These are phyloP conservation scores for Nakazawaea ambrosiae DNA, from an alignment of 805 yeast genomes.

Conservation along the genomic window DNA sequence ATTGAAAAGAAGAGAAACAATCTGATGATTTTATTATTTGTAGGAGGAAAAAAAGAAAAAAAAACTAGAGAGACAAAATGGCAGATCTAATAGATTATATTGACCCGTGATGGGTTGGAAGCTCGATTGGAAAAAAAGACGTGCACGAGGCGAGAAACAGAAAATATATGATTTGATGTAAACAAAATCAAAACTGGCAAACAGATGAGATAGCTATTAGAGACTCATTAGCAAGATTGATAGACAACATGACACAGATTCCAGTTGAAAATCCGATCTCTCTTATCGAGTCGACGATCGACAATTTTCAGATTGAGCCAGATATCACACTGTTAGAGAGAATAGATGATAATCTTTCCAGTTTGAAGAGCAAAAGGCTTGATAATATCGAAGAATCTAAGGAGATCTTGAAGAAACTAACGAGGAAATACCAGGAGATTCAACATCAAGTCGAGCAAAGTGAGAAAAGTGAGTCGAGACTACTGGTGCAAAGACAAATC, in stretches of 20 bases:
- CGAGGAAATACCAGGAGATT: slow-evolving; percentile 1
- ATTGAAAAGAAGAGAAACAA: too few relatives aligned
- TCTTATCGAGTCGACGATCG: slow-evolving; percentile 34
- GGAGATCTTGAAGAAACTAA: slow-evolving; percentile 13
- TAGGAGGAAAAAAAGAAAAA: not conserved
- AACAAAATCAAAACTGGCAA: too few relatives aligned
- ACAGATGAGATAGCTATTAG: too few relatives aligned
- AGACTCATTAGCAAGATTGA: too few relatives aligned
- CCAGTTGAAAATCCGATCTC: not conserved
- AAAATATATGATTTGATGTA: too few relatives aligned
- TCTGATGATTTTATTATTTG: too few relatives aligned
- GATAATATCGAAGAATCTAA: slow-evolving; percentile 18
- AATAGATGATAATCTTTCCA: slow-evolving; percentile 30
- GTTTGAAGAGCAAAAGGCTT: slow-evolving; percentile 24
- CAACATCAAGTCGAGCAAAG: slow-evolving; percentile 16
- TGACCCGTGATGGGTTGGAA: too few relatives aligned
- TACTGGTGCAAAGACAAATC: slow-evolving; percentile 24
- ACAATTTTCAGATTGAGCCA: slow-evolving; percentile 44
- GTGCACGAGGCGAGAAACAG: too few relatives aligned
- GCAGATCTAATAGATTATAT: too few relatives aligned
- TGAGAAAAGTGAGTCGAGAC: slow-evolving; percentile 21
- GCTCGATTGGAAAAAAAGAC: too few relatives aligned
- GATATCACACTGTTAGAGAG: slow-evolving; percentile 40
- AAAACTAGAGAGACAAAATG: not conserved
- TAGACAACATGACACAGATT: too few relatives aligned